phyloP scores from a whole-genome alignment of 2,329 filamentous ascomycete genomes.

The Emmonsia crescens region DNA sequence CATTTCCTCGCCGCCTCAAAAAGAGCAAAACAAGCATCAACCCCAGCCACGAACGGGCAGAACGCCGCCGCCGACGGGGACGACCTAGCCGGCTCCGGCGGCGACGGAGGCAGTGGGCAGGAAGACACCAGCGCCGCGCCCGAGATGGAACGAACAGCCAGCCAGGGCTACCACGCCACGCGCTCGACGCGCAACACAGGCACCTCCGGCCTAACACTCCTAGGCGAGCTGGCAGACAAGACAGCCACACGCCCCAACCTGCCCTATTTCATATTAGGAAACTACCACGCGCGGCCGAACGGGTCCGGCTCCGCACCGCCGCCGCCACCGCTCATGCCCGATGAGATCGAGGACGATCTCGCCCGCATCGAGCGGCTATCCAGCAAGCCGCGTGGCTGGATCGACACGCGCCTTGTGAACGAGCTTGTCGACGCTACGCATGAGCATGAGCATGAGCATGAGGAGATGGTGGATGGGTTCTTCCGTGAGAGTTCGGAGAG shows the following conservation, averaged over 20 bases:
- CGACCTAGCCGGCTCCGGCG: conserved; percentile 22
- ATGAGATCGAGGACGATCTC: conserved; percentile 38
- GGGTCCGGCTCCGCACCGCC: conserved; percentile 31
- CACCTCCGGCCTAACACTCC: conserved; percentile 42
- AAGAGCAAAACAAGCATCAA: conserved; percentile 29
- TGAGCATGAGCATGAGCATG: not conserved
- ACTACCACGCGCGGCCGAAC: conserved; percentile 35
- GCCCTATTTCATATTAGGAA: conserved; percentile 37
- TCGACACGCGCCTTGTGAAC: conserved; percentile 33
- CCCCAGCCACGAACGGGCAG: conserved; percentile 29
- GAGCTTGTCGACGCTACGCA: conserved; percentile 22
- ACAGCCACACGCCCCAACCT: conserved; percentile 35
- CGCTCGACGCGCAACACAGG: conserved; percentile 42
- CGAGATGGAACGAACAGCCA: conserved; percentile 52
- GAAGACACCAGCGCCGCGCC: conserved; percentile 36
- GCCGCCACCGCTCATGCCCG: conserved; percentile 34
- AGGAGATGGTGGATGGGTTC: conserved; percentile 19
- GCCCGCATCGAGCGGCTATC: conserved; percentile 31
- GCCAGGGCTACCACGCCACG: conserved; percentile 46
- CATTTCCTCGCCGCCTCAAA: conserved; percentile 49
- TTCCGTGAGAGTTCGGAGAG: conserved; percentile 21
- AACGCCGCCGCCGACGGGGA: conserved; percentile 28
- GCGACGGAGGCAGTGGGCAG: conserved; percentile 28
- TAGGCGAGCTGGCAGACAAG: conserved; percentile 46
- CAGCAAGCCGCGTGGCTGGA: conserved; percentile 28